Evolutionary conservation across 1,139 yeast genomes (phyloP).

Genomic region (Sugiyamaella sp.): DNA sequence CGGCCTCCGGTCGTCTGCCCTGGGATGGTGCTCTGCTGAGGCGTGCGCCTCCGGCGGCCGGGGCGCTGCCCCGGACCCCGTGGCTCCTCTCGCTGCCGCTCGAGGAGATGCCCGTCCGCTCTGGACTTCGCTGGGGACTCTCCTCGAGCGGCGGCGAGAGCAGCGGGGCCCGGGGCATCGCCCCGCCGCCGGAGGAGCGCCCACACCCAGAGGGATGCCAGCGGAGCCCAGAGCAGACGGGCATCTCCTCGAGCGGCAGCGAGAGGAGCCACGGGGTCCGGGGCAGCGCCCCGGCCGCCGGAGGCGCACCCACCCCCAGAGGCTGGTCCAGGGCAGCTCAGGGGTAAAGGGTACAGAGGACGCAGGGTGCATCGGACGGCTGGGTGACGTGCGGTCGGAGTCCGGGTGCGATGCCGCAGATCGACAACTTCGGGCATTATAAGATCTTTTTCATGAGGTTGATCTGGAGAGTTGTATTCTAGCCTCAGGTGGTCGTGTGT

Average conservation of each 20-base stretch:
- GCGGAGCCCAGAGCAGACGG: not conserved
- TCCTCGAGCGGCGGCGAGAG: too few species aligned
- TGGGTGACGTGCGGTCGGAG: not conserved
- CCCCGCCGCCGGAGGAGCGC: not conserved
- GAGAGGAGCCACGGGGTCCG: not conserved
- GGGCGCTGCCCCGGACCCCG: constrained; percentile 1
- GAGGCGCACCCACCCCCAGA: not conserved
- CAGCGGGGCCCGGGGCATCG: not conserved
- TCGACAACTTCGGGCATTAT: too few species aligned
- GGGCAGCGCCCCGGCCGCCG: not conserved
- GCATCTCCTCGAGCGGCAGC: too few species aligned
- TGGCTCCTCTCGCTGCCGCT: not conserved
- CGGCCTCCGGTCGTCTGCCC: not conserved
- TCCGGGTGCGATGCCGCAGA: not conserved
- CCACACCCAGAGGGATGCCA: not conserved
- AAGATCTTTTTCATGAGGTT: too few species aligned
- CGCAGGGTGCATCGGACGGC: not conserved
- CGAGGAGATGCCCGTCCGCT: too few species aligned
- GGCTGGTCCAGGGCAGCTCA: not conserved
- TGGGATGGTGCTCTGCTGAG: not conserved
- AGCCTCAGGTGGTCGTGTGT: too few species aligned
- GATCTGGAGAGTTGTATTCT: too few species aligned
- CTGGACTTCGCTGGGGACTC: not conserved
- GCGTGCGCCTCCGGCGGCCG: not conserved
- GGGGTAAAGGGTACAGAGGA: not conserved